These are phyloP conservation scores for Didymosphaeria variabile DNA, from an alignment of 2,329 filamentous ascomycete genomes.

Conservation along the genomic window DNA sequence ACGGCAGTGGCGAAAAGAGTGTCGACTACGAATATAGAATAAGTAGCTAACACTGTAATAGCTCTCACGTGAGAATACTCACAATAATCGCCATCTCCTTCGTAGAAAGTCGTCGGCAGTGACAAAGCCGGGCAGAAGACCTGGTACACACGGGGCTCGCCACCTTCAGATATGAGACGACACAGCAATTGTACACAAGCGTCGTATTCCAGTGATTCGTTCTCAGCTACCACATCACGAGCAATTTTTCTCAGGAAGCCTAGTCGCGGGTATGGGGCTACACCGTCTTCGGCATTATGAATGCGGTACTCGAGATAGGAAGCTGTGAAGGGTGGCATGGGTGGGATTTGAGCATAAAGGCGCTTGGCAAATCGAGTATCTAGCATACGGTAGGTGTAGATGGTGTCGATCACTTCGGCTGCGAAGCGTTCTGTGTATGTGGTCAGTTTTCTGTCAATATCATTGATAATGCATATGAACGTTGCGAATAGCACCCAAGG, in stretches of 20 bases:
- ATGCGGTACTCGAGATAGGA: constrained; percentile 9
- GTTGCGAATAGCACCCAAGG: too few species aligned
- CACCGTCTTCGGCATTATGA: neutral
- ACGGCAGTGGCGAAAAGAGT: neutral
- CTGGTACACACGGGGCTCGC: neutral
- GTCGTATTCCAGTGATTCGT: neutral
- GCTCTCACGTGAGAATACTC: neutral
- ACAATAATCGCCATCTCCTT: neutral
- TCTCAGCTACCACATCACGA: constrained; percentile 5
- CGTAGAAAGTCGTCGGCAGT: neutral
- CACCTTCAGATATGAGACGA: neutral
- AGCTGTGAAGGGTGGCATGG: neutral
- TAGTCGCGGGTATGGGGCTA: neutral
- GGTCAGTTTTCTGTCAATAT: neutral
- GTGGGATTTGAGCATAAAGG: too few species aligned
- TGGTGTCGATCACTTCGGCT: constrained; percentile 3
- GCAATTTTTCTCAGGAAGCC: neutral
- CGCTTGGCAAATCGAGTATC: neutral
- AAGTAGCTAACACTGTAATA: neutral
- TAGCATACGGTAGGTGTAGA: constrained; percentile 1
- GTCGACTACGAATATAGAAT: neutral
- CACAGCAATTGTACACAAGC: neutral
- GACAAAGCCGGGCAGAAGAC: neutral
- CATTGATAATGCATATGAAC: too few species aligned
- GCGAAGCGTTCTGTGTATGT: neutral